Percentiles rank a stretch among this genome's conserved stretches.
These are phyloP conservation scores for Parastagonospora nodorum DNA, from an alignment of 2,329 filamentous ascomycete genomes.

Conservation along the genomic window DNA sequence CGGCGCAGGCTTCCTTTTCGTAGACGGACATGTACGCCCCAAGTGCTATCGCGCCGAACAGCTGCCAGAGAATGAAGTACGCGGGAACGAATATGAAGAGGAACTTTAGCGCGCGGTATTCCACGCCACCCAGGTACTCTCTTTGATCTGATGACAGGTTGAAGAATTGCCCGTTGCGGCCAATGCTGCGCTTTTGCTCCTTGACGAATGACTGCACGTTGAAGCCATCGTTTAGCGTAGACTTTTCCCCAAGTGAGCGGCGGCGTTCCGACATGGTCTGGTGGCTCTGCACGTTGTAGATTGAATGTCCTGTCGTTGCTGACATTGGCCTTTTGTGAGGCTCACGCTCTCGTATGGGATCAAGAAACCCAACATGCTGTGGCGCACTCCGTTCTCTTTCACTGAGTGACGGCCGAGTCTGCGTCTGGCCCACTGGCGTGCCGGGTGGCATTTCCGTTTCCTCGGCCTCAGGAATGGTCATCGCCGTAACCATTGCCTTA, in stretches of 20 bases:
- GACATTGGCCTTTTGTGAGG: slow-evolving; percentile 20
- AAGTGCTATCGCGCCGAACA: slow-evolving; percentile 24
- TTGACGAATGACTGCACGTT: slow-evolving; percentile 26
- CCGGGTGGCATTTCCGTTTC: slow-evolving; percentile 6
- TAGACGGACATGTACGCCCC: slow-evolving; percentile 25
- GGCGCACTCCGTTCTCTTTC: slow-evolving; percentile 12
- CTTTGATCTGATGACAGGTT: slow-evolving; percentile 26
- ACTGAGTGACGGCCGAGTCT: slow-evolving; percentile 5
- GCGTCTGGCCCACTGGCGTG: slow-evolving; percentile 4
- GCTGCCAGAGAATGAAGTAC: slow-evolving; percentile 26
- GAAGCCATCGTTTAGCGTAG: slow-evolving; percentile 17
- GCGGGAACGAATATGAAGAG: slow-evolving; percentile 21
- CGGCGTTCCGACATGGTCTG: slow-evolving; percentile 20
- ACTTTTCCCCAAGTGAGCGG: slow-evolving; percentile 20
- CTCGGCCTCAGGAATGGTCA: slow-evolving; percentile 7
- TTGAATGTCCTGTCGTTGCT: slow-evolving; percentile 24
- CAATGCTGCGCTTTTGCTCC: slow-evolving; percentile 30
- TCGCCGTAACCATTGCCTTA: slow-evolving; percentile 10
- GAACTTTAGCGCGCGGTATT: slow-evolving; percentile 28
- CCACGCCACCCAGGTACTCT: slow-evolving; percentile 26
- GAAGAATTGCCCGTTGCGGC: slow-evolving; percentile 25
- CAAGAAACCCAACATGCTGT: slow-evolving; percentile 27
- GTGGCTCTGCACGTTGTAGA: slow-evolving; percentile 22
- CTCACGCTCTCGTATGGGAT: slow-evolving; percentile 19
- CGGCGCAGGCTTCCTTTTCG: slow-evolving; percentile 22